Conservation (phyloP, 805 yeast species). For the Kodamaea neixiangensis region DNA sequence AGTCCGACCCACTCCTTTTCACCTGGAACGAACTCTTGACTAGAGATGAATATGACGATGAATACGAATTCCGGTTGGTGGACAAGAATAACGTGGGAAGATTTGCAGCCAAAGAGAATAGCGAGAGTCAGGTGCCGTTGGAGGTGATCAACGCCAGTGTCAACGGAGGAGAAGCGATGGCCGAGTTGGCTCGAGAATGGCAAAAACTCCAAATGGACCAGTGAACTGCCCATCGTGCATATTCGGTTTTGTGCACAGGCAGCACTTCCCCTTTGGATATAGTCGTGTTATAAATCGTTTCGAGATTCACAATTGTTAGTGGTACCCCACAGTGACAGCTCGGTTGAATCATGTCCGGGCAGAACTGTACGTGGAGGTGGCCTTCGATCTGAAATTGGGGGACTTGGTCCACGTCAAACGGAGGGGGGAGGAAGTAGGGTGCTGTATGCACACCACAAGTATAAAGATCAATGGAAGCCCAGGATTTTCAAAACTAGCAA, state of each 20-base stretch:
- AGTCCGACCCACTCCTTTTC: conserved; percentile 75
- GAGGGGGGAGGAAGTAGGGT: background rate
- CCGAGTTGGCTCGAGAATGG: conserved; percentile 68
- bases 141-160: conserved; percentile 86
- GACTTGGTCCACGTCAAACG: background rate
- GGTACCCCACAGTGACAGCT: background rate
- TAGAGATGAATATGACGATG: conserved; percentile 28
- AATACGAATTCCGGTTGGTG: conserved; percentile 63
- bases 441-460: background rate
- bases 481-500: background rate
- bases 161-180: conserved; percentile 62
- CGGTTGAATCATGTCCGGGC: no score
- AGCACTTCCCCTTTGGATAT: background rate
- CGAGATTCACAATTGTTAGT: background rate
- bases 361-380: no score
- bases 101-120: conserved; percentile 78
- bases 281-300: background rate
- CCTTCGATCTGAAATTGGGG: background rate
- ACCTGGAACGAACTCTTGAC: conserved; percentile 76
- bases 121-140: conserved; percentile 88
- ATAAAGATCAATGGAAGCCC: background rate
- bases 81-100: conserved; percentile 69
- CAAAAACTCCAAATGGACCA: conserved; percentile 7
- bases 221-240: background rate
- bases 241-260: background rate